Conservation (phyloP, 495 filamentous ascomycete species). For the Daldinia decipiens region DNA sequence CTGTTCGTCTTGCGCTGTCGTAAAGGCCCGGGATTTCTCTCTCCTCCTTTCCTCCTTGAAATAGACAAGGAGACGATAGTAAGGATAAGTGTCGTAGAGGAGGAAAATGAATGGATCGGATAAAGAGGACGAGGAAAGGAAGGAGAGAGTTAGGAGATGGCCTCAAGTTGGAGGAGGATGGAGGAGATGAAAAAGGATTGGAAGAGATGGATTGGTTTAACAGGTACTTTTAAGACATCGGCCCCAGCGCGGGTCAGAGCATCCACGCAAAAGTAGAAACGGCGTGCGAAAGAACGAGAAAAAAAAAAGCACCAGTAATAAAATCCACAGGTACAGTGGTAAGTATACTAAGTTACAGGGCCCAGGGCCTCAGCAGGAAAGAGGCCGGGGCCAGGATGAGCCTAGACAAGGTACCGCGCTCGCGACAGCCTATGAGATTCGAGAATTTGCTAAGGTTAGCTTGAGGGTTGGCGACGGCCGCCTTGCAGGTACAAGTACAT, state of each 20-base stretch:
- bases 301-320: slow-evolving; percentile 14
- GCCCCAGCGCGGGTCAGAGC: slow-evolving; percentile 42
- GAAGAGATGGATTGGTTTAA: slow-evolving; percentile 59
- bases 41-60: slow-evolving; percentile 56
- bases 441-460: slow-evolving; percentile 31
- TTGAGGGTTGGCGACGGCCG: slow-evolving; percentile 36
- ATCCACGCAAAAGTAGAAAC: slow-evolving; percentile 29
- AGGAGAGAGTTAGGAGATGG: slow-evolving; percentile 64
- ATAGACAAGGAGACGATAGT: slow-evolving; percentile 54
- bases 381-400: slow-evolving; percentile 44
- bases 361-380: slow-evolving; percentile 39
- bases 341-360: slow-evolving; percentile 12
- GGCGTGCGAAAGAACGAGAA: slow-evolving; percentile 7
- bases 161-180: slow-evolving; percentile 67
- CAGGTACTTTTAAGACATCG: slow-evolving; percentile 63
- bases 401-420: slow-evolving; percentile 47
- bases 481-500: slow-evolving; percentile 35
- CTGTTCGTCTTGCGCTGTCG: slow-evolving; percentile 43
- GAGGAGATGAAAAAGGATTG: slow-evolving; percentile 65
- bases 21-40: slow-evolving; percentile 47
- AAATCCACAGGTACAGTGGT: slow-evolving; percentile 13
- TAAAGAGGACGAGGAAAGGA: slow-evolving; percentile 63
- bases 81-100: slow-evolving; percentile 45
- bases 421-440: slow-evolving; percentile 39
- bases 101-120: slow-evolving; percentile 66